Conservation (phyloP, 768 basidiomycete species). For the Tubosaeta brunneosetosa region DNA sequence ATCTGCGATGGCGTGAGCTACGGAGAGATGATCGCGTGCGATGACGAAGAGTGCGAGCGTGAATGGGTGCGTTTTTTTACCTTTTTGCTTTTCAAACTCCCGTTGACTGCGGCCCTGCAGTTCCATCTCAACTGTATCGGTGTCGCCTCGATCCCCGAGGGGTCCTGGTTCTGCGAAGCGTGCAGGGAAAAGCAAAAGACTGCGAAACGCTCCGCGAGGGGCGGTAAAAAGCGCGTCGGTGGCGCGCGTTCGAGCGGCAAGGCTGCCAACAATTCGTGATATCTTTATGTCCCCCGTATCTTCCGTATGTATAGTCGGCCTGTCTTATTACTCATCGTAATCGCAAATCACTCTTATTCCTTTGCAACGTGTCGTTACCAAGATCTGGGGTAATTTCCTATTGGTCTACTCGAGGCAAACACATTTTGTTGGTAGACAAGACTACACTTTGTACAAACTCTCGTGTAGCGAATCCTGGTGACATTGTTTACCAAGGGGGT, state of each 20-base stretch:
- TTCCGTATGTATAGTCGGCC: slow-evolving; percentile 12
- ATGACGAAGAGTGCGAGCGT: slow-evolving; percentile 69
- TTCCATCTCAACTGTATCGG: slow-evolving; percentile 80
- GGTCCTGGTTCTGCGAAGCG: slow-evolving; percentile 70
- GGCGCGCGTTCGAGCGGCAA: slow-evolving; percentile 29
- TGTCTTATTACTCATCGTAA: slow-evolving; percentile 25
- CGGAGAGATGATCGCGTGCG: slow-evolving; percentile 95
- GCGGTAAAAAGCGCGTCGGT: slow-evolving; percentile 51
- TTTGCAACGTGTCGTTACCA: neutral
- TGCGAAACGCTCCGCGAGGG: slow-evolving; percentile 45
- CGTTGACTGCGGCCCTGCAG: slow-evolving; percentile 35
- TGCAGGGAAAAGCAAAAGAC: slow-evolving; percentile 55
- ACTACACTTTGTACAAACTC: neutral
- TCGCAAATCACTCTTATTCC: neutral
- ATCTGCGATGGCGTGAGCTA: slow-evolving; percentile 80
- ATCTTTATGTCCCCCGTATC: neutral
- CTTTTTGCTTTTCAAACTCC: slow-evolving; percentile 2
- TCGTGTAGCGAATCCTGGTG: neutral
- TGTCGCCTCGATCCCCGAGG: slow-evolving; percentile 59
- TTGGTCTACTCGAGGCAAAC: neutral
- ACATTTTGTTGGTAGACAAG: neutral
- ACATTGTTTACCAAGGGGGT: slow-evolving; percentile 8
- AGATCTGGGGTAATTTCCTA: neutral
- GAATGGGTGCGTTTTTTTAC: slow-evolving; percentile 73
- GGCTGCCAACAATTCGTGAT: slow-evolving; percentile 29